Evolutionary conservation across 2,329 filamentous ascomycete species (phyloP), one percentile per base, ranked within the genome.

Genomic region (Fusarium equiseti): DNA sequence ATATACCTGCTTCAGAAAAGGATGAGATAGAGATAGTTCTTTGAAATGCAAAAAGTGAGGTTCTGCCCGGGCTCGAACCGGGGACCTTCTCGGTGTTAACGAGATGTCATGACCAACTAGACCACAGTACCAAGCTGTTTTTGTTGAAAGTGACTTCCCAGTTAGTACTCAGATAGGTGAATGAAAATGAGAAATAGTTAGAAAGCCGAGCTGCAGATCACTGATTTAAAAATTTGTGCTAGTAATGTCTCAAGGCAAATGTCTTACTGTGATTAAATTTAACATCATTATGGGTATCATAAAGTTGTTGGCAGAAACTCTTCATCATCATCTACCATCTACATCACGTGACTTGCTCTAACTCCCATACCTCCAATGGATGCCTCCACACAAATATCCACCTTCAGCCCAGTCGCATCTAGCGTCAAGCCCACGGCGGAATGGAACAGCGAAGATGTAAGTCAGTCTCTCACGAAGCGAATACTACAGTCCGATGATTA

Each of bases 1-100:
- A 38, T 38, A 0, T 38, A 38, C 0, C 6, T n/a, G 10, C 35
- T 38, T 7, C 1, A 11, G 0, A n/a, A 38, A n/a, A n/a, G 0
- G 5, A 26, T 3, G 8, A 35, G 6, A n/a, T n/a, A 11, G 16
- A 18, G 3, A 38, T 11, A 38, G 16, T 11, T 38, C 0, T 38
- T 11, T n/a, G 35, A 6, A 6, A 11, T 11, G 35, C 35, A 38
- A 38, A 38, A 38, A 38, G 18, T 38, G 18, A 38, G 35, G 35
- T 38, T 38, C 35, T 38, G 35, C 35, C 35, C 35, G 35, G 35
- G 35, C 35, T 38, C 35, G 35, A 38, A 38, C 35, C 35, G 35
- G 35, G 35, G 35, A 38, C 35, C 35, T 38, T 38, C 35, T 38
- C 35, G 35, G 32, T 35, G 32, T 35, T 35, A 35, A 35, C 32